phyloP scores from a whole-genome alignment of 2,329 filamentous ascomycete species.

The Aulographum hederae region DNA sequence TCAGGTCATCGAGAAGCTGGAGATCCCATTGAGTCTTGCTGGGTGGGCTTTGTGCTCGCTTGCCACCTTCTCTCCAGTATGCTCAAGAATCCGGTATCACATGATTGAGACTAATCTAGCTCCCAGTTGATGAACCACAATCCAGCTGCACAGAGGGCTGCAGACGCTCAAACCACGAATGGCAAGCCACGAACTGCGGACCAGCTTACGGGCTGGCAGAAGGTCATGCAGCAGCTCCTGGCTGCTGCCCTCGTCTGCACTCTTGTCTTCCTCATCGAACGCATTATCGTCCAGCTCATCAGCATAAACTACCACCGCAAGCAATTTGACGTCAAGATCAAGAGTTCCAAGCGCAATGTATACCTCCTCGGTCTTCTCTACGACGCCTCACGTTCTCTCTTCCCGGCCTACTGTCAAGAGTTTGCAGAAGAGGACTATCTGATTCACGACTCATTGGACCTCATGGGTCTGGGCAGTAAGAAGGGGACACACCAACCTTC shows the following conservation, averaged over 20 bases:
- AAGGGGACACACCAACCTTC: conserved; percentile 28
- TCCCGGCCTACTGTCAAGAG: conserved; percentile 81
- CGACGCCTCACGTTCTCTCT: conserved; percentile 73
- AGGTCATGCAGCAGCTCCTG: conserved; percentile 43
- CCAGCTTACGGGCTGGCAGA: conserved; percentile 28
- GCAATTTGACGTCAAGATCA: conserved; percentile 67
- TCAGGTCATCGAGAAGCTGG: conserved; percentile 35
- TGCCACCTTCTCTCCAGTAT: conserved; percentile 39
- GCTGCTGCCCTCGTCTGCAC: conserved; percentile 49
- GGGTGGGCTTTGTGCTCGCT: conserved; percentile 41
- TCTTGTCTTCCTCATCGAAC: conserved; percentile 57
- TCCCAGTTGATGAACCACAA: conserved; percentile 16
- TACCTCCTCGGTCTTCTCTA: conserved; percentile 69
- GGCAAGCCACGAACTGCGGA: conserved; percentile 9
- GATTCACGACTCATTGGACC: conserved; percentile 57
- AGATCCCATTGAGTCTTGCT: conserved; percentile 41
- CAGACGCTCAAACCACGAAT: conserved; percentile 4
- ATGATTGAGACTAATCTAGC: not conserved
- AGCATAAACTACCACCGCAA: conserved; percentile 73
- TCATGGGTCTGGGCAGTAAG: conserved; percentile 42
- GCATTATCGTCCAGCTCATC: conserved; percentile 63
- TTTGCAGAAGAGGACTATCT: conserved; percentile 83
- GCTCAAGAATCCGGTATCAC: conserved; percentile 12
- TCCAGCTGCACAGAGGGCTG: conserved; percentile 11
- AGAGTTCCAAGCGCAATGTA: conserved; percentile 75